Conservation (phyloP, 2,329 filamentous ascomycete species). For the Diaporthe australafricana region DNA sequence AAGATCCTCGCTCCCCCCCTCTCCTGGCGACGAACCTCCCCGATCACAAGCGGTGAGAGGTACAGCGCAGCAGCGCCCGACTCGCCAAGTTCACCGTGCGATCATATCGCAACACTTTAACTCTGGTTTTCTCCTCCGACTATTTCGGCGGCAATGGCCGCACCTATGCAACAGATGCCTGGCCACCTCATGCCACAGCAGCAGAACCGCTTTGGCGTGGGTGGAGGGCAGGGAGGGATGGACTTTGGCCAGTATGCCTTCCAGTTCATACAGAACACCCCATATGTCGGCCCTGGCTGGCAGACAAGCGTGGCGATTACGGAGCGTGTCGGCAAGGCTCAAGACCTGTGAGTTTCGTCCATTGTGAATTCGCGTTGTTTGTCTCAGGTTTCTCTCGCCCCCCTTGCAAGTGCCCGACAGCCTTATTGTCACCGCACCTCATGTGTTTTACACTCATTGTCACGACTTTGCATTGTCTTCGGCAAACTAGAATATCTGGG, state of each 20-base stretch:
- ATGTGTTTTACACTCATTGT: neutral
- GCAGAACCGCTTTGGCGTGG: conserved; percentile 43
- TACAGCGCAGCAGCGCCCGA: conserved; percentile 34
- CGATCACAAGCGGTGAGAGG: conserved; percentile 30
- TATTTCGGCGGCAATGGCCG: conserved; percentile 65
- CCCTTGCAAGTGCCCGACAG: neutral
- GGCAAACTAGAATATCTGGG: neutral
- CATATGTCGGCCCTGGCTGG: conserved; percentile 44
- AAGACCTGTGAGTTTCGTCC: conserved; percentile 49
- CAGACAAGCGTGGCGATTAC: conserved; percentile 46
- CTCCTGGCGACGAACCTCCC: conserved; percentile 36
- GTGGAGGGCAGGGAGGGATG: conserved; percentile 16
- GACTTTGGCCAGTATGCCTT: conserved; percentile 52
- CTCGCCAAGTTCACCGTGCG: conserved; percentile 21
- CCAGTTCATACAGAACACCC: conserved; percentile 44
- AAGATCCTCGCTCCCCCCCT: neutral
- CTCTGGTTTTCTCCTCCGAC: conserved; percentile 29
- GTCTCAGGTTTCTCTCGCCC: conserved; percentile 9
- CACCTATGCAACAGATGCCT: conserved; percentile 69
- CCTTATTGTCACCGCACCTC: neutral
- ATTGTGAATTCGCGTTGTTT: conserved; percentile 9
- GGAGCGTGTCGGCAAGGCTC: conserved; percentile 48
- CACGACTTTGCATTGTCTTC: neutral
- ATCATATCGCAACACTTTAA: conserved; percentile 22
- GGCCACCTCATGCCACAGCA: conserved; percentile 58